Evolutionary conservation across 2,329 filamentous ascomycete species (phyloP), one percentile per base, ranked within the genome.

Genomic region (Exophiala sideris): DNA sequence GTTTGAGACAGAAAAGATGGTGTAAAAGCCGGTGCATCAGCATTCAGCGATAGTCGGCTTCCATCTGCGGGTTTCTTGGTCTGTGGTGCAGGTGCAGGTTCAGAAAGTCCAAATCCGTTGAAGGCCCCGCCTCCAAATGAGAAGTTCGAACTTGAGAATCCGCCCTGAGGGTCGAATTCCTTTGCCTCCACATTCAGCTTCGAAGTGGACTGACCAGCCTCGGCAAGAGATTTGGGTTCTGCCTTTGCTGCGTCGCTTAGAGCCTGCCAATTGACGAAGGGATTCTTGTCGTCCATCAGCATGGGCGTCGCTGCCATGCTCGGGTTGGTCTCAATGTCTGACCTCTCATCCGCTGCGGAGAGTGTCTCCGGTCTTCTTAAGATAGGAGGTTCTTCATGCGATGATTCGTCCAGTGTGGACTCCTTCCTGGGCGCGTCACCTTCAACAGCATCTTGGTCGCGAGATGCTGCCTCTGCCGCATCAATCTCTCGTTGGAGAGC

Each of bases 161-260:
- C 73, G 12, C 73, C 73, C 34, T 70, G 70, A 5, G 82, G 81
- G 51, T 86, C 80, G 71, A 92, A 92, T 66, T 94, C 89, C 44
- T 91, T 88, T 0, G 92, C 92, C 58, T 87, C 83, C 29, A 95
- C 91, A 64, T 97, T 97, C 63, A 97, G 80, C 62, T 86, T 91
- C 1, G 90, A 89, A 40, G 85, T 71, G 0, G 78, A 91, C 2
- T 84, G 77, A 45, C 42, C 10, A n/a, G 57, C 54, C 11, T 64
- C 63, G 46, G 66, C 66, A 44, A 62, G 53, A 21, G 67, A 64
- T 18, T 52, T 45, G 24, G 62, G 32, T 38, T 60, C 57, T 42
- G 48, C 57, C 44, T 57, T 60, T 10, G 56, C 58, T 5, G 60
- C 60, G 40, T 62, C 56, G 32, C 51, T 59, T 41, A 60, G 45